A percentile compares a stretch with the other conserved stretches of the same genome.
Evolutionary conservation across 495 filamentous ascomycete species (phyloP).

Genomic region (Xylaria intraflava): DNA sequence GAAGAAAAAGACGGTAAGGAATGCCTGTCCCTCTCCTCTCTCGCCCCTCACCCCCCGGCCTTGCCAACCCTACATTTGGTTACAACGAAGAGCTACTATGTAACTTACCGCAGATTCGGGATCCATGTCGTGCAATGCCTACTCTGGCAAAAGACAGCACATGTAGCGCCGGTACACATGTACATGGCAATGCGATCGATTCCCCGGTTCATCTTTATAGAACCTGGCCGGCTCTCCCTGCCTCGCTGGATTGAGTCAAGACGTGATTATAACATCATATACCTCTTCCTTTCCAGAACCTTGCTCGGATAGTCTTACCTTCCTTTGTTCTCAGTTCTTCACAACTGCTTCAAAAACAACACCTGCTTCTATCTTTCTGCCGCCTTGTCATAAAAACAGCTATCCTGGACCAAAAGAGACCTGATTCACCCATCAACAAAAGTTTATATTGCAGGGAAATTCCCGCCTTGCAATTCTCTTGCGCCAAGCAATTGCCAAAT

Average conservation of each 20-base stretch:
- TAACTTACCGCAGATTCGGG: slow-evolving; percentile 13
- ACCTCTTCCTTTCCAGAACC: background rate
- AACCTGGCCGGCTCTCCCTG: background rate
- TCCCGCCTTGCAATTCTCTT: background rate
- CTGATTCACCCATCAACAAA: background rate
- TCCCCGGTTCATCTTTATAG: background rate
- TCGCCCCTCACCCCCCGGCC: background rate
- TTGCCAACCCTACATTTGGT: background rate
- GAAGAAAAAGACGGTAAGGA: slow-evolving; percentile 3
- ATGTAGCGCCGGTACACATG: background rate
- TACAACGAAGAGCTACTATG: background rate
- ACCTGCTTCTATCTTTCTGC: background rate
- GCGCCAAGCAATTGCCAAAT: background rate
- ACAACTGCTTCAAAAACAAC: background rate
- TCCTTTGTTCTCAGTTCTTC: background rate
- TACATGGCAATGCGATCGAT: background rate
- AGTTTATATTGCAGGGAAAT: background rate
- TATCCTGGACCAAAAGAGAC: background rate
- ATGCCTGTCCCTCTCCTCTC: background rate
- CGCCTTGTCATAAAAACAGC: background rate
- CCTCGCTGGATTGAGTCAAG: background rate
- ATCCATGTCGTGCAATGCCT: slow-evolving; percentile 8
- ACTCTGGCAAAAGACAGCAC: background rate
- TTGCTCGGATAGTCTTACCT: background rate
- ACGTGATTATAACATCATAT: slow-evolving; percentile 5